A percentile compares a stretch with the other conserved stretches of the same genome.
Evolutionary conservation across 495 filamentous ascomycete species (phyloP).

Genomic region (Collariella sp.): DNA sequence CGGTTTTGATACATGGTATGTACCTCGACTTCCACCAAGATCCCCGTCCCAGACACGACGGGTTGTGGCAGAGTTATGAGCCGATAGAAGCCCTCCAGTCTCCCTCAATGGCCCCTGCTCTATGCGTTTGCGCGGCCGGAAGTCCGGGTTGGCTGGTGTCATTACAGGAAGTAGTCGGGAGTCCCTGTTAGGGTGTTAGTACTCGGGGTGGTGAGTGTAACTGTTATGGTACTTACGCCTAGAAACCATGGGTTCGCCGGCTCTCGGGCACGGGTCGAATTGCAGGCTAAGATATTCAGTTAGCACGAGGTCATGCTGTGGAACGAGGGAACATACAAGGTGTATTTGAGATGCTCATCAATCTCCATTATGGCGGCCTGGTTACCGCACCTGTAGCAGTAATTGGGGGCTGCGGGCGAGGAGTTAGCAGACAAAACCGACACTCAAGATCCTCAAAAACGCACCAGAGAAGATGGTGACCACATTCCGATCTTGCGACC

Average conservation of each 20-base stretch:
- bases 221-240: constrained; percentile 49
- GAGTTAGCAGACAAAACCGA: constrained; percentile 12
- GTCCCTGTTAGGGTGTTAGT: constrained; percentile 12
- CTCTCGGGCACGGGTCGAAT: constrained; percentile 96
- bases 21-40: neutral
- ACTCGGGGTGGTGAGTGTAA: neutral
- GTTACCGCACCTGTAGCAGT: constrained; percentile 97
- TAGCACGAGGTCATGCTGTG: neutral
- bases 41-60: neutral
- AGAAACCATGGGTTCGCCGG: constrained; percentile 97
- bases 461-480: constrained; percentile 97
- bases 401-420: constrained; percentile 67
- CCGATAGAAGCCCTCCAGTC: neutral
- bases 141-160: constrained; percentile 2
- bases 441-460: constrained; percentile 12
- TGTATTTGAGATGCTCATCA: constrained; percentile 98
- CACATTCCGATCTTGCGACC: constrained; percentile 93
- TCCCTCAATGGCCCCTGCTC: constrained; percentile 1
- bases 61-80: neutral
- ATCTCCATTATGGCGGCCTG: constrained; percentile 99
- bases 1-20: constrained; percentile 13
- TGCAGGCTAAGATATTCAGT: constrained; percentile 65
- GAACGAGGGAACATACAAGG: constrained; percentile 66
- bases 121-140: constrained; percentile 3
- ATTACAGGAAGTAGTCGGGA: constrained; percentile 24